Conservation (phyloP, 495 filamentous ascomycete genomes). For the Penicillium tannophilum region DNA sequence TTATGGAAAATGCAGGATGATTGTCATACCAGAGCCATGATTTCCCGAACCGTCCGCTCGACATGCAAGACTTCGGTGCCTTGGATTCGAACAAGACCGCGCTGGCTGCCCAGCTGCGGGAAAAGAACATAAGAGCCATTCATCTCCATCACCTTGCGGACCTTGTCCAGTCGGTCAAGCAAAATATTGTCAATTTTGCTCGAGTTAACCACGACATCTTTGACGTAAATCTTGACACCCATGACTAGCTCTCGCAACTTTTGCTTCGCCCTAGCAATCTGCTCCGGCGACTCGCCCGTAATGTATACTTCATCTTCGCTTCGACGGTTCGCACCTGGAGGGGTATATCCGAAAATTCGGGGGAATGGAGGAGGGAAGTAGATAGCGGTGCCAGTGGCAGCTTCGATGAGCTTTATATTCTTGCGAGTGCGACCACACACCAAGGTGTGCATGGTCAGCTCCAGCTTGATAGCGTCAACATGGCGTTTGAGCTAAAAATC, state of each 20-base stretch:
- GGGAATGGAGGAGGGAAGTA: conserved; percentile 97
- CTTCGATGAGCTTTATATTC: conserved; percentile 97
- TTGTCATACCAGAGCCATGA: conserved; percentile 81
- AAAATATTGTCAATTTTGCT: conserved; percentile 93
- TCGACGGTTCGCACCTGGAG: conserved; percentile 73
- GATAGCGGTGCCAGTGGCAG: conserved; percentile 89
- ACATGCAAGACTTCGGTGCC: conserved; percentile 89
- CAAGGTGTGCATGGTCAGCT: conserved; percentile 83
- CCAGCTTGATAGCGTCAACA: conserved; percentile 79
- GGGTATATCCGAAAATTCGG: conserved; percentile 82
- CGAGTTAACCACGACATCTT: conserved; percentile 81
- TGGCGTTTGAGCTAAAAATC: conserved; percentile 73
- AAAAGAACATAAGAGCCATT: conserved; percentile 94
- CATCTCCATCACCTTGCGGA: conserved; percentile 94
- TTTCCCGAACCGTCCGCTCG: conserved; percentile 88
- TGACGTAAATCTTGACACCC: conserved; percentile 82
- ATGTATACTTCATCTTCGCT: conserved; percentile 91
- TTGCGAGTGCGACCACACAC: conserved; percentile 89
- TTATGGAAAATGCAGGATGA: not conserved
- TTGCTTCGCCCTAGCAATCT: conserved; percentile 83
- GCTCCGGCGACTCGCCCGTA: conserved; percentile 78
- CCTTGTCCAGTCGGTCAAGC: conserved; percentile 89
- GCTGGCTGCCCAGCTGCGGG: conserved; percentile 78
- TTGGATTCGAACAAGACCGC: conserved; percentile 80
- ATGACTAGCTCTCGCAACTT: conserved; percentile 81